These are phyloP conservation scores for Colletotrichum caudatum DNA, from an alignment of 2,329 filamentous ascomycete genomes.

Conservation along the genomic window DNA sequence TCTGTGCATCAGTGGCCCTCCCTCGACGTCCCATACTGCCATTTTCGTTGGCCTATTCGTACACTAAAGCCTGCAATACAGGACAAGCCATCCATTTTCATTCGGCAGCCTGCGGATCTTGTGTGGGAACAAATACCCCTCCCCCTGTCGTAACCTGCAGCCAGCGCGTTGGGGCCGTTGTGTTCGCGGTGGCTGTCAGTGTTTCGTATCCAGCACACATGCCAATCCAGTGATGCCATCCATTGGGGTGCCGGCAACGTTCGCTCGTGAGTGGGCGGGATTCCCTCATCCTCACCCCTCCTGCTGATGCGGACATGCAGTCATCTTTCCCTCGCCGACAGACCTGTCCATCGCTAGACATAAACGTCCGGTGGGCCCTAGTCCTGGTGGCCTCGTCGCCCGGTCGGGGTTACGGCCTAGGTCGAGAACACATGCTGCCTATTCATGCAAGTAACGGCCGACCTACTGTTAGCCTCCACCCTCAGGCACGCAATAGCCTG, in stretches of 20 bases:
- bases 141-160: constrained; percentile 30
- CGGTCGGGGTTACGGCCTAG: constrained; percentile 10
- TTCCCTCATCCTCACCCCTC: neutral
- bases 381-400: neutral
- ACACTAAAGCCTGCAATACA: neutral
- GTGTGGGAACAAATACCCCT: neutral
- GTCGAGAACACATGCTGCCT: constrained; percentile 16
- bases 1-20: constrained; percentile 18
- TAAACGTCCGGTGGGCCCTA: constrained; percentile 10
- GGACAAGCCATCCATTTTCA: constrained; percentile 5
- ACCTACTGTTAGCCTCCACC: neutral
- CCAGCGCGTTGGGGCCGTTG: constrained; percentile 21
- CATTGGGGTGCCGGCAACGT: neutral
- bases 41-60: neutral
- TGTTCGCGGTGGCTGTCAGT: constrained; percentile 24
- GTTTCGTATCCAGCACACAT: constrained; percentile 33
- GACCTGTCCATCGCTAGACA: neutral
- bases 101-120: constrained; percentile 25
- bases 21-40: constrained; percentile 3
- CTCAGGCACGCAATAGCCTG: neutral
- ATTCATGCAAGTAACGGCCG: neutral
- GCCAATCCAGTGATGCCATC: constrained; percentile 10
- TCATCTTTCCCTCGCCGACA: constrained; percentile 31
- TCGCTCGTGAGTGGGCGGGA: constrained; percentile 5
- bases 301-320: constrained; percentile 25